Conservation (phyloP, 768 basidiomycete genomes). For the Gautieria morchelliformis region DNA sequence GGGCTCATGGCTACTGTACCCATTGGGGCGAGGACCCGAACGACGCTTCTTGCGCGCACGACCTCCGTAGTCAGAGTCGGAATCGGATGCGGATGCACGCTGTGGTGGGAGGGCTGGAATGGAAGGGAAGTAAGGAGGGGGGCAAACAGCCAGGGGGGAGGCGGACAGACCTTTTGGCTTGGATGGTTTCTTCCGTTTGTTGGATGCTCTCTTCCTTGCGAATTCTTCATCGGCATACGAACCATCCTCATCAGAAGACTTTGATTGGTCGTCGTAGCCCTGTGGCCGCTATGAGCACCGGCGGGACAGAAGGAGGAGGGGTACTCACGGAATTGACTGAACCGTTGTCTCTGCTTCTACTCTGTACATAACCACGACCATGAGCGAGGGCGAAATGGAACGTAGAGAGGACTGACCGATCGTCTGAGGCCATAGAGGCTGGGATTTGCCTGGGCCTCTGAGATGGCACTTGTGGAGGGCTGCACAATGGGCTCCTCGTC, state of each 20-base stretch:
- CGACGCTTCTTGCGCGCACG: conserved; percentile 70
- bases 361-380: not conserved
- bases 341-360: conserved; percentile 10
- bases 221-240: conserved; percentile 10
- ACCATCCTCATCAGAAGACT: conserved; percentile 10
- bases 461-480: not conserved
- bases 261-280: conserved; percentile 10
- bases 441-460: conserved; percentile 4
- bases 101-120: conserved; percentile 25
- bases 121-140: not conserved
- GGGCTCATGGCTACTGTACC: conserved; percentile 14
- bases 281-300: not conserved
- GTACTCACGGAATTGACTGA: conserved; percentile 8
- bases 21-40: conserved; percentile 25
- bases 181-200: conserved; percentile 9
- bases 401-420: not conserved
- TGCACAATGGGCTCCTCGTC: not conserved
- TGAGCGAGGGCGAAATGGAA: not conserved
- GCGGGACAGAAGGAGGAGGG: not conserved
- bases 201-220: conserved; percentile 7
- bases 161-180: conserved; percentile 9
- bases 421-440: conserved; percentile 8
- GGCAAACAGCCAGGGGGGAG: not conserved
- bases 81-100: conserved; percentile 56
- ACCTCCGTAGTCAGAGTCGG: conserved; percentile 80